Evolutionary conservation across 768 basidiomycete species (phyloP).

Genomic region (Lentinula sp.): DNA sequence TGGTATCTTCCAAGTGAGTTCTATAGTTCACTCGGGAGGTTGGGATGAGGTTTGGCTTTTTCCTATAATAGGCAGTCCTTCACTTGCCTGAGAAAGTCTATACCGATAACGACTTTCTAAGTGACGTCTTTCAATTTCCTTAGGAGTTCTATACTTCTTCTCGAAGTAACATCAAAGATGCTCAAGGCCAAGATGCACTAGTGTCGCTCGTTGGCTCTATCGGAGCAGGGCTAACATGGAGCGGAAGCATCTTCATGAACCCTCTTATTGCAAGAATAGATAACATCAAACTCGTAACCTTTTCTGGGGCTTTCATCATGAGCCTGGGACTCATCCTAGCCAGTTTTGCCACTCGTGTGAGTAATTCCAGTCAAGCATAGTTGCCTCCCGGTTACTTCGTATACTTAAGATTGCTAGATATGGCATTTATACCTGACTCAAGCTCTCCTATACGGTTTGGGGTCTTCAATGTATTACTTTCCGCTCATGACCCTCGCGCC

Average conservation of each 20-base stretch:
- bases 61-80: not conserved
- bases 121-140: too few species aligned
- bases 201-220: slow-evolving; percentile 37
- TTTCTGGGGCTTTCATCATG: slow-evolving; percentile 32
- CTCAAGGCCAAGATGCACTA: slow-evolving; percentile 30
- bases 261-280: slow-evolving; percentile 27
- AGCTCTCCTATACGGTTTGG: slow-evolving; percentile 34
- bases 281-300: slow-evolving; percentile 27
- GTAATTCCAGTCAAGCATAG: slow-evolving; percentile 1
- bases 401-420: slow-evolving; percentile 18
- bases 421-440: slow-evolving; percentile 40
- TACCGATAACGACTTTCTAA: too few species aligned
- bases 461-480: slow-evolving; percentile 38
- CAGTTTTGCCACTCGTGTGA: slow-evolving; percentile 30
- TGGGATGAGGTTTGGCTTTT: not conserved
- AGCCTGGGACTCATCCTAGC: slow-evolving; percentile 34
- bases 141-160: slow-evolving; percentile 40
- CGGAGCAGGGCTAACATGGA: slow-evolving; percentile 39
- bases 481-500: slow-evolving; percentile 37
- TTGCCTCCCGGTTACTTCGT: not conserved
- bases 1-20: slow-evolving; percentile 36
- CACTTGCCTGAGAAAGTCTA: too few species aligned
- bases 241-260: slow-evolving; percentile 38
- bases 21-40: not conserved
- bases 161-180: slow-evolving; percentile 26